phyloP scores from a whole-genome alignment of 176 grass and related monocot genomes.

The Musa itinerans region DNA sequence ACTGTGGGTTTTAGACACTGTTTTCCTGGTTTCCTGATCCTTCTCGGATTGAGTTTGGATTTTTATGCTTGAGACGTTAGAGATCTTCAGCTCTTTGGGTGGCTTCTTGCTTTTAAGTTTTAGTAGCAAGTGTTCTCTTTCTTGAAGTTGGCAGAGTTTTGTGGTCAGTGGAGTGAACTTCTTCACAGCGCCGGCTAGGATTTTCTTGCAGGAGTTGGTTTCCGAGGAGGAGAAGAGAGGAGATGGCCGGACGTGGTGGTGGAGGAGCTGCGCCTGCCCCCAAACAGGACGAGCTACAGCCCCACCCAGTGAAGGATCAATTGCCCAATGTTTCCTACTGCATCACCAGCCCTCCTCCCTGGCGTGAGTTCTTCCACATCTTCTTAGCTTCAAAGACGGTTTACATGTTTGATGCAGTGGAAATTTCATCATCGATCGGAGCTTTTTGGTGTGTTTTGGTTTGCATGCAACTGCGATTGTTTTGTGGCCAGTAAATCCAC shows the following conservation, averaged over 20 bases:
- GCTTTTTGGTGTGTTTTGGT: not conserved
- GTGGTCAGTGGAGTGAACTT: not conserved
- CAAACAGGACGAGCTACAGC: conserved; percentile 87
- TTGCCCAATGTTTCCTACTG: conserved; percentile 79
- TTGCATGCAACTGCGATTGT: too few relatives aligned
- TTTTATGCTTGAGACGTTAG: not conserved
- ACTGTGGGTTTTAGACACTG: not conserved
- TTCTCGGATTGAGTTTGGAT: not conserved
- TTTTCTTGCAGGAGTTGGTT: not conserved
- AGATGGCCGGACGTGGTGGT: conserved; percentile 51
- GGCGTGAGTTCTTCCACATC: conserved; percentile 44
- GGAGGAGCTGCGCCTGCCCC: conserved; percentile 52
- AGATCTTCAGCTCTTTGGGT: not conserved
- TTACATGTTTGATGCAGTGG: too few relatives aligned
- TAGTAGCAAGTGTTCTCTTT: not conserved
- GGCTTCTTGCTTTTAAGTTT: not conserved
- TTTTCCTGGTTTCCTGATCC: not conserved
- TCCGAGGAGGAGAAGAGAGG: not conserved
- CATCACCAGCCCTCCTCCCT: conserved; percentile 93
- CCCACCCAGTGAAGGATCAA: conserved; percentile 93
- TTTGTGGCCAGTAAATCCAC: too few relatives aligned
- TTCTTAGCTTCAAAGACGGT: not conserved
- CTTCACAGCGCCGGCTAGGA: not conserved
- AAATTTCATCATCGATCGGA: too few relatives aligned
- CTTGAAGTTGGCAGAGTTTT: not conserved